Evolutionary conservation across 139 green algal species (phyloP).

Genomic region (Chlorella sp.): DNA sequence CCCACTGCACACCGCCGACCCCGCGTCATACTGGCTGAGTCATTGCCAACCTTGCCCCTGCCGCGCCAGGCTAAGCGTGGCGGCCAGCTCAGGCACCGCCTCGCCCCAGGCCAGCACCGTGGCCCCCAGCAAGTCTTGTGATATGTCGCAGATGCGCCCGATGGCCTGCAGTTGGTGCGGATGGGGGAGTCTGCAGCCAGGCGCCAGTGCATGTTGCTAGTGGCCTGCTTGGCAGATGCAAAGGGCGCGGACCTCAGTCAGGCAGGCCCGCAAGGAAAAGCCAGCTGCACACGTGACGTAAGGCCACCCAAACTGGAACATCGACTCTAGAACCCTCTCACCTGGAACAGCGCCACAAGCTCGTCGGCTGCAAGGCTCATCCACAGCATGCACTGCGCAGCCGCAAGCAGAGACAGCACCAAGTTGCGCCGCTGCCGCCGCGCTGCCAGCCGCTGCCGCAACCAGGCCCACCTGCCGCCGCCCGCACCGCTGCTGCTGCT

Average conservation of each 20-base stretch:
- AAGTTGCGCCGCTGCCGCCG: constrained; percentile 7
- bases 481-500: too few species aligned
- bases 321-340: neutral
- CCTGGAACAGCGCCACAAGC: constrained; percentile 53
- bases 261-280: neutral
- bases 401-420: constrained; percentile 12
- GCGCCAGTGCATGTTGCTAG: neutral
- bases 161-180: constrained; percentile 24
- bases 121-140: constrained; percentile 51
- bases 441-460: neutral
- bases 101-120: constrained; percentile 64
- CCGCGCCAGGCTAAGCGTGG: constrained; percentile 38
- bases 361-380: constrained; percentile 46
- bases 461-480: neutral
- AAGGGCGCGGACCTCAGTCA: too few species aligned
- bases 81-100: constrained; percentile 56
- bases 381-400: constrained; percentile 45
- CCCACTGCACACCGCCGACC: too few species aligned
- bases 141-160: constrained; percentile 42
- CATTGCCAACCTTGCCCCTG: constrained; percentile 20
- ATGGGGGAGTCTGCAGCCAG: neutral
- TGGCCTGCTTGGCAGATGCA: neutral
- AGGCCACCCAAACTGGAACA: neutral
- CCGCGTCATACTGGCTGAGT: too few species aligned
- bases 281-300: neutral